Base-by-base conservation (phyloP, 306 rosid genomes). In the Vicia villosa region DNA sequence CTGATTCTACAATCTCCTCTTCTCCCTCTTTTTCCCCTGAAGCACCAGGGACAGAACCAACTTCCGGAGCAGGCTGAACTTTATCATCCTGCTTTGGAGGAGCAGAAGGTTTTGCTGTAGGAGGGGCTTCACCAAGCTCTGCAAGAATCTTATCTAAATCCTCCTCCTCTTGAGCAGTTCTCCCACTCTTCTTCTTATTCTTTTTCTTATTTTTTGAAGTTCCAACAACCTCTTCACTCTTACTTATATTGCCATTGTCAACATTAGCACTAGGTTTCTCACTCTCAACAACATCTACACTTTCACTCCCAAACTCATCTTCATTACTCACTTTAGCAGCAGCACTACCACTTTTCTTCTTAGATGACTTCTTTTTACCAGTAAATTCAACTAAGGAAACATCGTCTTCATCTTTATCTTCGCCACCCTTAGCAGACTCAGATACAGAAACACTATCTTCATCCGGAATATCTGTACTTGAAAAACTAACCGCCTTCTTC, bases 131-230 rank as follows among this genome's bases (percentile, higher is more conserved):
- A 26, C 96, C 97, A 60, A 95, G 96, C 88, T 95, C 99, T 24
- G 96, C 96, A 66, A 95, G 97, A 82, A 95, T 76, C 78, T 73
- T 86, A 55, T 91, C 99, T 76, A 95, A 82, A 85, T 95, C 99
- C 36, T 95, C 99, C 88, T 95, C 99, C 85, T 95, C 99, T 74
- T 91, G 87, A 67, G 83, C 95, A 66, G 99, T 95, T 72, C 99
- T 83, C 78, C 95, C 99, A 68, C 87, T 79, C 86, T 89, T 95
- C 79, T 95, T 95, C 77, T 95, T 94, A 82, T 94, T 94, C 84
- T 94, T 95, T 82, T 91, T 95, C 82, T 89, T 95, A 72, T 55
- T 89, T 75, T 95, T 91, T 26, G 90, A 89, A 64, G 87, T 76
- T 69, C 79, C 97, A 56, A 72, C 74, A 13, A 81, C 84, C 70